Conservation (phyloP, 108 stramenopile genomes). For the Phaeodactylum tricornutum region DNA sequence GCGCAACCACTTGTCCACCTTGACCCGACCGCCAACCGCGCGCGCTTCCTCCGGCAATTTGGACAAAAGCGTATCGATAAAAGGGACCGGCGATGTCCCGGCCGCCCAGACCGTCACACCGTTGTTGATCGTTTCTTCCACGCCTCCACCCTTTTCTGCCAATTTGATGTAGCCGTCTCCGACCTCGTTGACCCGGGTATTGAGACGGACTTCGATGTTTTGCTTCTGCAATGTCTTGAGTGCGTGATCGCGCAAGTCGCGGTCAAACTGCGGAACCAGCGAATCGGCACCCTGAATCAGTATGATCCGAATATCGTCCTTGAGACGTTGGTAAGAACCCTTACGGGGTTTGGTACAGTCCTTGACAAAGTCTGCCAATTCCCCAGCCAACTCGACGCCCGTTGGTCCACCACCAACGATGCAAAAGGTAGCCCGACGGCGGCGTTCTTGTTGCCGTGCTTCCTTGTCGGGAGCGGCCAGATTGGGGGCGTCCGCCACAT, state of each 20-base stretch:
- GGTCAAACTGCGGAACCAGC: conserved; percentile 53
- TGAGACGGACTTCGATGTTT: conserved; percentile 48
- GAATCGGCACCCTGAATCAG: conserved; percentile 43
- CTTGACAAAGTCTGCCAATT: conserved; percentile 45
- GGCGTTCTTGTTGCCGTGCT: conserved; percentile 16
- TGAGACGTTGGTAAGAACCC: conserved; percentile 42
- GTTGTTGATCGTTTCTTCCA: conserved; percentile 28
- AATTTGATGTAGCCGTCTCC: conserved; percentile 25
- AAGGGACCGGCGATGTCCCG: conserved; percentile 51
- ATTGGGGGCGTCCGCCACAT: conserved; percentile 17
- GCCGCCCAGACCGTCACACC: conserved; percentile 56
- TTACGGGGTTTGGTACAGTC: conserved; percentile 25
- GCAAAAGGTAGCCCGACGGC: conserved; percentile 27
- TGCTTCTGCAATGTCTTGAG: conserved; percentile 21
- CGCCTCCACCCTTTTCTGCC: conserved; percentile 14
- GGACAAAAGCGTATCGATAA: conserved; percentile 32
- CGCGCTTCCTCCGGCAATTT: conserved; percentile 33
- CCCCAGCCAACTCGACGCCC: conserved; percentile 62
- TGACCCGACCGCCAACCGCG: conserved; percentile 31
- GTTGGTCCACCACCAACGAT: conserved; percentile 71
- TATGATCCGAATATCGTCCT: conserved; percentile 28
- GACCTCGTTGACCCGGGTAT: conserved; percentile 39
- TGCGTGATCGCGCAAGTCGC: conserved; percentile 30
- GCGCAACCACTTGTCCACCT: conserved; percentile 58
- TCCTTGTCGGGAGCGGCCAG: conserved; percentile 1